Evolutionary conservation across 306 rosid species (phyloP).

Genomic region (Comarum palustre): DNA sequence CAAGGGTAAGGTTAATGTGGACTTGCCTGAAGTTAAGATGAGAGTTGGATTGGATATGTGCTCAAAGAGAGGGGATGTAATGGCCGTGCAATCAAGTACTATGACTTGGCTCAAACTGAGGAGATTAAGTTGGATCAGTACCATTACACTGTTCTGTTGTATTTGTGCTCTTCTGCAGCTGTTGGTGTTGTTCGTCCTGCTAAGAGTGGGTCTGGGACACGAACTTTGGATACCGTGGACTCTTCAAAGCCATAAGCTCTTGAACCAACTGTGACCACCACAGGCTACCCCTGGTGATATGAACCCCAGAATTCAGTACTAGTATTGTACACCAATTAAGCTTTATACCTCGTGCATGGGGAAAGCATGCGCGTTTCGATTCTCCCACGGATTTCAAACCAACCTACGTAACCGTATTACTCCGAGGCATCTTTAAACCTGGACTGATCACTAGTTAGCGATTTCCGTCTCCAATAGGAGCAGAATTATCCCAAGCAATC

Average conservation of each 20-base stretch:
- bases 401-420: constrained; percentile 37
- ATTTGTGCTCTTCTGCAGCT: constrained; percentile 91
- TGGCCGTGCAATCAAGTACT: constrained; percentile 66
- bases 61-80: constrained; percentile 74
- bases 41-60: constrained; percentile 64
- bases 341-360: constrained; percentile 41
- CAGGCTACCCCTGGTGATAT: not conserved
- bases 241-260: constrained; percentile 1
- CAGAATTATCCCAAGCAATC: constrained; percentile 52
- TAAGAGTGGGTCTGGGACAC: constrained; percentile 64
- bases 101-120: constrained; percentile 51
- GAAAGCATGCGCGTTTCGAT: constrained; percentile 39
- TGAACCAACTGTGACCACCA: not conserved
- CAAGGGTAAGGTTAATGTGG: constrained; percentile 22
- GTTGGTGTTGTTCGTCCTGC: constrained; percentile 79
- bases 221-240: constrained; percentile 44
- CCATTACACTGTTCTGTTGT: constrained; percentile 73
- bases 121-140: constrained; percentile 56
- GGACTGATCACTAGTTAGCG: constrained; percentile 11
- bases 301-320: too few species aligned
- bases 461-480: constrained; percentile 53
- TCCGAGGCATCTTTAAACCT: constrained; percentile 62
- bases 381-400: constrained; percentile 62
- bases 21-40: constrained; percentile 40
- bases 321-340: constrained; percentile 49